Conservation (phyloP, 495 filamentous ascomycete species). For the Penicillium argentinense region DNA sequence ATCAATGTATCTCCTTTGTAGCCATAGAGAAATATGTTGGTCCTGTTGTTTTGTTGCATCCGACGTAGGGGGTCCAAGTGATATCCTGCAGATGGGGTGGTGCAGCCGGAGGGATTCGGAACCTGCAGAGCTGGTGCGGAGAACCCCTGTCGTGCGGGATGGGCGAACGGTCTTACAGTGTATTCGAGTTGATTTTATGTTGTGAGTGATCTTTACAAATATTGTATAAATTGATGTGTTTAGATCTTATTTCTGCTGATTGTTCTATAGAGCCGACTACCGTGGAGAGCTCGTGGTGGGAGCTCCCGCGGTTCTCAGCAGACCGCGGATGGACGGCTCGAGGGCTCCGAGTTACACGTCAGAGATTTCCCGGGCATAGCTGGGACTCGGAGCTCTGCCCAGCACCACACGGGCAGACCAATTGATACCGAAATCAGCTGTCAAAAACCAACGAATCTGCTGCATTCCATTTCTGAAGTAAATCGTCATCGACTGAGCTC, state of each 20-base stretch:
- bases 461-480: too few relatives aligned
- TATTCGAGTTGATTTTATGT: too few relatives aligned
- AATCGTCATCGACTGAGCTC: too few relatives aligned
- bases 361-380: slow-evolving; percentile 32
- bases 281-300: too few relatives aligned
- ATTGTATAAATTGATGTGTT: too few relatives aligned
- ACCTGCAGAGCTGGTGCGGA: slow-evolving; percentile 29
- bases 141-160: slow-evolving; percentile 26
- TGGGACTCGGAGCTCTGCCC: neutral
- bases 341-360: slow-evolving; percentile 31
- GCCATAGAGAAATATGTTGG: slow-evolving; percentile 37
- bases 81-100: slow-evolving; percentile 10
- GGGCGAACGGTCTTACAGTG: too few relatives aligned
- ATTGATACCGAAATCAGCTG: neutral
- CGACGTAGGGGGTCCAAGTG: slow-evolving; percentile 18
- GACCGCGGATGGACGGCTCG: slow-evolving; percentile 1
- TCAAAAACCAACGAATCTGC: neutral
- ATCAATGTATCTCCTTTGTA: slow-evolving; percentile 53
- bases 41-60: slow-evolving; percentile 18
- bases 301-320: neutral
- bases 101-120: slow-evolving; percentile 31
- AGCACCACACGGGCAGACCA: neutral
- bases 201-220: too few relatives aligned
- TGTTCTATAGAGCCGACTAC: too few relatives aligned
- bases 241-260: too few relatives aligned